Evolutionary conservation across 2,329 filamentous ascomycete genomes (phyloP).

Genomic region (Trichoderma harzianum): DNA sequence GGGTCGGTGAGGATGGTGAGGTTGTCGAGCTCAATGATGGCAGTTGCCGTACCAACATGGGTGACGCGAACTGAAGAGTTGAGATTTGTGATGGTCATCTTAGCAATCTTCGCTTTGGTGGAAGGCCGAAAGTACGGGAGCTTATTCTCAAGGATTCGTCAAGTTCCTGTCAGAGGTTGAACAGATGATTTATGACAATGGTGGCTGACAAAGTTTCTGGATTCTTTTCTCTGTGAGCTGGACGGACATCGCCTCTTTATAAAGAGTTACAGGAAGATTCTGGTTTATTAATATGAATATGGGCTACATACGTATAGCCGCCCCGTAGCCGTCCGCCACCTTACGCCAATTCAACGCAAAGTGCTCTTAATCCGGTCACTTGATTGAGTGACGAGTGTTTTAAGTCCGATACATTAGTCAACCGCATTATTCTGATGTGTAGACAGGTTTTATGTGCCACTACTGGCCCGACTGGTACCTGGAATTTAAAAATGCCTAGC

Average conservation of each 20-base stretch:
- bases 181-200: background rate
- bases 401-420: background rate
- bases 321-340: background rate
- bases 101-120: background rate
- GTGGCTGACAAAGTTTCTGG: background rate
- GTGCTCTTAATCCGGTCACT: background rate
- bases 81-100: background rate
- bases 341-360: no score
- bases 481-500: background rate
- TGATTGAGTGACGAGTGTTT: background rate
- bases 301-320: background rate
- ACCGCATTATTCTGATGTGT: background rate
- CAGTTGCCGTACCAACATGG: conserved; percentile 47
- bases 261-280: background rate
- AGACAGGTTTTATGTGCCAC: background rate
- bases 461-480: background rate
- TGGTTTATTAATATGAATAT: background rate
- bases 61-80: conserved; percentile 34
- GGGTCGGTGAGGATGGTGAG: conserved; percentile 45
- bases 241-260: background rate
- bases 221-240: background rate
- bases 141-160: background rate
- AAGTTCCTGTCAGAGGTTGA: background rate
- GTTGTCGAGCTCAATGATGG: conserved; percentile 41
- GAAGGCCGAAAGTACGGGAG: background rate